A percentile compares a stretch with the other conserved stretches of the same genome.
These are phyloP conservation scores for Stropharia rugosoannulata DNA, from an alignment of 768 basidiomycete species.

Conservation along the genomic window DNA sequence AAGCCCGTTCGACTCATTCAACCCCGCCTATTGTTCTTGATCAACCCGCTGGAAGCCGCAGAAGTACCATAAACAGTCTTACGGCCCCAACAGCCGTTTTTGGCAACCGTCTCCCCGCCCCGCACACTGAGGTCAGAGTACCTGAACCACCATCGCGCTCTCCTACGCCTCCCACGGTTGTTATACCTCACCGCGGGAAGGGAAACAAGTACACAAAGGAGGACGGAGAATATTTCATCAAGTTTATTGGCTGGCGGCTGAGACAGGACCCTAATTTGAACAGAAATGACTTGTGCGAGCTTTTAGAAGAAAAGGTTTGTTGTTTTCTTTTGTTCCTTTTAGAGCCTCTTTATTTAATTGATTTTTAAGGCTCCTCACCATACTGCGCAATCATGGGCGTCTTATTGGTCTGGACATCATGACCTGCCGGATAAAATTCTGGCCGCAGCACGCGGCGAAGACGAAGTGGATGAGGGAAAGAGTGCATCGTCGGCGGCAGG, in stretches of 20 bases:
- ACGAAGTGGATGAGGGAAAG: slow-evolving; percentile 7
- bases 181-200: slow-evolving; percentile 39
- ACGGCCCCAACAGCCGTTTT: slow-evolving; percentile 51
- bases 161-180: slow-evolving; percentile 61
- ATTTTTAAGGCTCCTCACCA: slow-evolving; percentile 63
- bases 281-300: slow-evolving; percentile 52
- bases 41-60: slow-evolving; percentile 27
- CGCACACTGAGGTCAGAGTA: slow-evolving; percentile 58
- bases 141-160: slow-evolving; percentile 67
- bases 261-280: slow-evolving; percentile 51
- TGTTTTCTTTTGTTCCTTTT: neutral
- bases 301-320: slow-evolving; percentile 56
- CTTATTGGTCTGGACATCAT: slow-evolving; percentile 66
- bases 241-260: slow-evolving; percentile 63
- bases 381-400: slow-evolving; percentile 57
- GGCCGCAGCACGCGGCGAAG: slow-evolving; percentile 37
- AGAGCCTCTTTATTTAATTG: neutral
- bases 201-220: slow-evolving; percentile 68
- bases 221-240: slow-evolving; percentile 66
- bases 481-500: slow-evolving; percentile 11
- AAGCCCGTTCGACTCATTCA: slow-evolving; percentile 16
- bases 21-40: slow-evolving; percentile 20
- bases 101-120: slow-evolving; percentile 50
- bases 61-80: slow-evolving; percentile 61
- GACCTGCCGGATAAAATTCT: slow-evolving; percentile 68